Conservation (phyloP, 2,329 filamentous ascomycete genomes). For the Sclerotinia spermophila region DNA sequence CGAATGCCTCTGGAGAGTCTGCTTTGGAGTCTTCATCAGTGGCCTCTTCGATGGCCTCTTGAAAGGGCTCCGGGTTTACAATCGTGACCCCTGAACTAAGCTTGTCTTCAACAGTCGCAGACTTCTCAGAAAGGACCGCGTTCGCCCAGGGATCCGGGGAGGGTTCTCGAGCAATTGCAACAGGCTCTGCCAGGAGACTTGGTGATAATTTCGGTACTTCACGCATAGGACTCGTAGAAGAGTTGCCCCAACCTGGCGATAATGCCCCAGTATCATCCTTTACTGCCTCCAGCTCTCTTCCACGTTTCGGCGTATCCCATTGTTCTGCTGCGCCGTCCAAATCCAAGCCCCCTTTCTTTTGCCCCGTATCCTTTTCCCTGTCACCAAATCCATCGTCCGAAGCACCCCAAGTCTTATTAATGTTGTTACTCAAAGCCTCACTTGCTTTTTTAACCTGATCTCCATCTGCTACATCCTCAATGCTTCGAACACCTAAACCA, state of each 20-base stretch:
- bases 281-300: conserved; percentile 6
- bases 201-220: conserved; percentile 20
- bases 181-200: conserved; percentile 21
- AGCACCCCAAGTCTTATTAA: conserved; percentile 32
- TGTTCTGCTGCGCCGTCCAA: conserved; percentile 24
- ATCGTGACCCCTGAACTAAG: background rate
- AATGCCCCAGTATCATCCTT: conserved; percentile 19
- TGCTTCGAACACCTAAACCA: background rate
- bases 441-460: conserved; percentile 21
- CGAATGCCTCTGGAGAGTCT: background rate
- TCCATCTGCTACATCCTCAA: conserved; percentile 13
- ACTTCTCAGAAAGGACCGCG: background rate
- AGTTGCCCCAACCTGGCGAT: conserved; percentile 22
- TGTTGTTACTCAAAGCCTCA: conserved; percentile 25
- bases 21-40: background rate
- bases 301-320: conserved; percentile 18
- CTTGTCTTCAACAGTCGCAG: background rate
- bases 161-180: conserved; percentile 24
- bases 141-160: conserved; percentile 35
- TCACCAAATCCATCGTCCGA: conserved; percentile 30
- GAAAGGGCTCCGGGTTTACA: background rate
- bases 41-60: background rate
- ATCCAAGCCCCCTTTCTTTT: conserved; percentile 18
- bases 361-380: conserved; percentile 28
- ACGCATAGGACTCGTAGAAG: background rate